Percentiles rank a stretch among this genome's conserved stretches.
These are phyloP conservation scores for Rhodotorula sp. DNA, from an alignment of 1,284 basidiomycete genomes.

Conservation along the genomic window DNA sequence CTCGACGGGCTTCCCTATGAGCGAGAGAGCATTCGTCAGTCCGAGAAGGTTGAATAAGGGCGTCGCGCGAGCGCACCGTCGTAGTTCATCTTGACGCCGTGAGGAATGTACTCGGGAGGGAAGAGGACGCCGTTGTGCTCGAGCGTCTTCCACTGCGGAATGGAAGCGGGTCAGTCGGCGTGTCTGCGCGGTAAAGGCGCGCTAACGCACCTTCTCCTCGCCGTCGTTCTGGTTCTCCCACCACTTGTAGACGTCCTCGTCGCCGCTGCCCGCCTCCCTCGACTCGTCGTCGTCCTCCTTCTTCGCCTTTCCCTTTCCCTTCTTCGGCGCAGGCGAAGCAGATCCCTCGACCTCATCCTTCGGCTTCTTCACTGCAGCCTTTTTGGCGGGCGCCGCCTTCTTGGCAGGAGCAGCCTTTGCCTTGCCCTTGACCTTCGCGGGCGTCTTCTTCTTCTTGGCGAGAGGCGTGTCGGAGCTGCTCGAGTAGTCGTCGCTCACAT, in stretches of 20 bases:
- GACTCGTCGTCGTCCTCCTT: slow-evolving; percentile 34
- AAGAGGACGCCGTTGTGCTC: slow-evolving; percentile 94
- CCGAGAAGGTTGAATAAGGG: not conserved
- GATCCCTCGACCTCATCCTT: slow-evolving; percentile 49
- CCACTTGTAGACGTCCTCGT: slow-evolving; percentile 71
- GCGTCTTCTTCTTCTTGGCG: slow-evolving; percentile 37
- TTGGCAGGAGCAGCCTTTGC: slow-evolving; percentile 51
- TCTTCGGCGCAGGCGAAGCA: slow-evolving; percentile 43
- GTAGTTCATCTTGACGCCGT: slow-evolving; percentile 90
- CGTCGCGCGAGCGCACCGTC: slow-evolving; percentile 63
- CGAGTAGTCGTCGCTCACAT: slow-evolving; percentile 29
- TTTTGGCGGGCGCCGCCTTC: slow-evolving; percentile 9
- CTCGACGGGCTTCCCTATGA: slow-evolving; percentile 69
- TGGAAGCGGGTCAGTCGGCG: not conserved
- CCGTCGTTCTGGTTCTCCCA: slow-evolving; percentile 66
- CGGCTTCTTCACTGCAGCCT: slow-evolving; percentile 23
- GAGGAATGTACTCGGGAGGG: slow-evolving; percentile 89
- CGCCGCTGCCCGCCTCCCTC: slow-evolving; percentile 48
- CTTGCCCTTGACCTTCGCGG: slow-evolving; percentile 30
- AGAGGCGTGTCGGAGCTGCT: slow-evolving; percentile 25
- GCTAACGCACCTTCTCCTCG: slow-evolving; percentile 34
- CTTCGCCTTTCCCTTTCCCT: slow-evolving; percentile 50
- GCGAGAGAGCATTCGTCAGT: slow-evolving; percentile 13
- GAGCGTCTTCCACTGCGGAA: slow-evolving; percentile 83
- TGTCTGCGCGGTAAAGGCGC: no score